Base-by-base conservation (phyloP, 257 asterid genomes). In the Capsicum pubescens region DNA sequence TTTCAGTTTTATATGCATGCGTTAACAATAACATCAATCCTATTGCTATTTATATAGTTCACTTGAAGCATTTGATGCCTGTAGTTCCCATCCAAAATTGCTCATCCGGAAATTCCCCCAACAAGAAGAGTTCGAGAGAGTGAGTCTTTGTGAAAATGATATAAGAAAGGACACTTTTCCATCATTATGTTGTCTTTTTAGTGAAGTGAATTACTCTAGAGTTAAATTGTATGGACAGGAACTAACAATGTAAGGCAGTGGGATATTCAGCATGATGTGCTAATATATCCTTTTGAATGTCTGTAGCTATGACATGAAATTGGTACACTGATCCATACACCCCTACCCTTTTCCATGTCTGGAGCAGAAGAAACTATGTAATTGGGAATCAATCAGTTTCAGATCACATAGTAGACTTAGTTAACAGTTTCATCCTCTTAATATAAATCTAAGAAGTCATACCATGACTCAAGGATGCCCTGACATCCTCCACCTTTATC, bases 41-140 rank as follows among this genome's bases (percentile, higher is more conserved):
- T 8, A 54, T 54, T 32, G 66, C 32, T 32, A 54, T 54, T 32
- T 52, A 52, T 54, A n/a, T 54, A 14, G 32, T 77, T 77, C 50
- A 54, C 64, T 77, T 77, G 64, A 77, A 52, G 66, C 82, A 77
- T 77, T 77, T 77, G 63, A 77, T 77, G 26, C 82, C 32, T 54
- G 32, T 15, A 54, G 13, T 77, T 77, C 32, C 81, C 50, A 77
- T 76, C 21, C 66, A 54, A 54, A 77, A 26, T 2, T 26, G 82
- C 82, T 77, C 32, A 54, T 77, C 26, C 0, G 66, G 9, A 54
- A 32, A 26, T 54, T 52, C 17, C 8, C 8, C 8, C 9, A 8
- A 52, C 32, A 32, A 35, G 0, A 6, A 54, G 46, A 77, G 50
- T 77, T 77, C 66, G 54, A 77, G 82, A 55, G 82, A 54, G 52